Base-by-base conservation (phyloP, 768 basidiomycete species). In the Phaffia tasmanica region DNA sequence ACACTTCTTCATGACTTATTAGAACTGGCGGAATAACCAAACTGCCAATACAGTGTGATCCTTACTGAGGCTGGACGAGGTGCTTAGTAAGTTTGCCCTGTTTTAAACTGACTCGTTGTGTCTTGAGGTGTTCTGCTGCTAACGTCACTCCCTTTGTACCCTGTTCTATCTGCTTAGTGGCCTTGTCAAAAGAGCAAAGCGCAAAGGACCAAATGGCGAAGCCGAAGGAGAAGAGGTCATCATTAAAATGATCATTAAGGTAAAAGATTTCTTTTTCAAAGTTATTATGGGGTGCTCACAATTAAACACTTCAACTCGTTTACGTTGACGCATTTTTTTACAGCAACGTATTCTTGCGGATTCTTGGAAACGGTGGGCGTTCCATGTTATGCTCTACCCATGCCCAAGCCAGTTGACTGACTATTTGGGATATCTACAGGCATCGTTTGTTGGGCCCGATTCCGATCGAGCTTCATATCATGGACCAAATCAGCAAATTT, bases 161-260 rank as follows among this genome's bases (percentile, higher is more conserved):
- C 23, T 19, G 2, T 25, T 46, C 47, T 2, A 42, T 18, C 53
- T 51, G 14, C 27, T 25, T 51, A 62, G 61, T 50, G 94, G 94
- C 1, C 80, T 97, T 53, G 94, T 99, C 49, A 92, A 94, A 76
- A 82, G 89, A 63, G 94, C 85, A 1, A 81, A 88, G 69, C 88
- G 92, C 73, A 86, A 86, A 70, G 81, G 80, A 48, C 72, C 80
- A 9, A 85, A 89, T 75, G 89, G 88, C 6, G 80, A 83, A 50
- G 78, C 77, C 0, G 66, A 86, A n/a, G 94, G 94, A 72, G 91
- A 91, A 3, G 85, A 87, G 48, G 78, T 95, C 68, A 86, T 99
- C 72, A 91, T 99, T 78, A 99, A 99, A 74, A 93, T 95, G 77
- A 86, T 98, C 73, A 93, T 98, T 80, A 98, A 98, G 48, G 61